Evolutionary conservation across 108 stramenopile species (phyloP).

Genomic region (Conticribra guillardii): DNA sequence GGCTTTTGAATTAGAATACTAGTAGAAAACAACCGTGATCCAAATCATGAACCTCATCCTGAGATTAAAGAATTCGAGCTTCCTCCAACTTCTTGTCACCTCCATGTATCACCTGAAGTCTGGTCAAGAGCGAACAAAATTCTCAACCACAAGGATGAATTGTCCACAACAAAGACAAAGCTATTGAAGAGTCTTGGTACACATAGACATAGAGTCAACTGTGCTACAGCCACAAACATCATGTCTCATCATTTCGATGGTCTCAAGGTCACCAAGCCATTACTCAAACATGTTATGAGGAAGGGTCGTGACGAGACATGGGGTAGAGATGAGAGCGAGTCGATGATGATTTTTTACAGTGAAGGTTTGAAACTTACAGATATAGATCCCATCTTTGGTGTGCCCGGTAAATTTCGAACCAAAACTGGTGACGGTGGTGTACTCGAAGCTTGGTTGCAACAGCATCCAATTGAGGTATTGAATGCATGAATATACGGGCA

Average conservation of each 20-base stretch:
- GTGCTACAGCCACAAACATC: neutral
- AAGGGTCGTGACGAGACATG: constrained; percentile 14
- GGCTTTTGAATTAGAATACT: neutral
- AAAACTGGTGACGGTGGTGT: neutral
- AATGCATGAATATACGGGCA: constrained; percentile 6
- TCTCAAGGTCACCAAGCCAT: neutral
- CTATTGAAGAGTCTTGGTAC: neutral
- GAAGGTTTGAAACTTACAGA: neutral
- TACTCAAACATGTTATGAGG: neutral
- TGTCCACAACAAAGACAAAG: constrained; percentile 4
- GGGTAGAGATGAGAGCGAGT: constrained; percentile 3
- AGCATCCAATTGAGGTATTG: constrained; percentile 10
- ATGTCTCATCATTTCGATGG: constrained; percentile 6
- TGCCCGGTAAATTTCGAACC: constrained; percentile 7
- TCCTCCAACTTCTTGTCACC: neutral
- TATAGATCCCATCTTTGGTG: constrained; percentile 1
- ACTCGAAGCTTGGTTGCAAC: neutral
- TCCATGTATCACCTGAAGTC: neutral
- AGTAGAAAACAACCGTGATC: neutral
- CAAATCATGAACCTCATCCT: neutral
- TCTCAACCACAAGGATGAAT: constrained; percentile 4
- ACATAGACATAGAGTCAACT: neutral
- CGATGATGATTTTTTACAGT: constrained; percentile 10
- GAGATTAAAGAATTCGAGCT: constrained; percentile 6
- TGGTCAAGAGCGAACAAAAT: neutral